phyloP scores from a whole-genome alignment of 495 filamentous ascomycete species.

The Aspergillus wentii region DNA sequence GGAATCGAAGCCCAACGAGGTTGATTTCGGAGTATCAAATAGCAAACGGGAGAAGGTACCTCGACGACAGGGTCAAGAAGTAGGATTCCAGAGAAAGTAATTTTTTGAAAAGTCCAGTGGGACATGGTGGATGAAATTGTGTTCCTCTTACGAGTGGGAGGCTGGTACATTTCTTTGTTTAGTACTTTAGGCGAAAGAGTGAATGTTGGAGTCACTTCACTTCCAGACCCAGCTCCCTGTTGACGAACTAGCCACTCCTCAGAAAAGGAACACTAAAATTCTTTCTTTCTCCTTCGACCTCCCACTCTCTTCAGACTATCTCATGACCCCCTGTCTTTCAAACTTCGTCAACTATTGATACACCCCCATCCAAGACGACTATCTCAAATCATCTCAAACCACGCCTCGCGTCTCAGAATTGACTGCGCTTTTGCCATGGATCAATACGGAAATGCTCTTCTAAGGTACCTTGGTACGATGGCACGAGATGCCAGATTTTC shows the following conservation, averaged over 20 bases:
- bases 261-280: slow-evolving; percentile 2
- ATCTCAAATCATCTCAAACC: background rate
- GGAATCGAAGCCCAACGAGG: background rate
- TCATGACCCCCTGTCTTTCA: background rate
- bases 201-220: slow-evolving; percentile 8
- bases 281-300: background rate
- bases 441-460: no score
- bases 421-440: no score
- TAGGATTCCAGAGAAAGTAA: slow-evolving; percentile 4
- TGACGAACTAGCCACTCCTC: background rate
- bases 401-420: no score
- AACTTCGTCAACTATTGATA: background rate
- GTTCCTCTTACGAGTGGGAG: slow-evolving; percentile 9
- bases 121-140: slow-evolving; percentile 12
- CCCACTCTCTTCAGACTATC: background rate
- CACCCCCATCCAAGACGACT: background rate
- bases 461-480: slow-evolving; percentile 9
- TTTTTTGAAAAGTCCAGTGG: slow-evolving; percentile 6
- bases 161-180: slow-evolving; percentile 22
- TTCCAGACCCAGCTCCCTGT: background rate
- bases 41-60: slow-evolving; percentile 5
- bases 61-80: slow-evolving; percentile 8
- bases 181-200: slow-evolving; percentile 3
- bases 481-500: slow-evolving; percentile 7
- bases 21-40: background rate